Evolutionary conservation across 495 filamentous ascomycete genomes (phyloP), one percentile per base, ranked within the genome.

Genomic region (Neurospora africana): DNA sequence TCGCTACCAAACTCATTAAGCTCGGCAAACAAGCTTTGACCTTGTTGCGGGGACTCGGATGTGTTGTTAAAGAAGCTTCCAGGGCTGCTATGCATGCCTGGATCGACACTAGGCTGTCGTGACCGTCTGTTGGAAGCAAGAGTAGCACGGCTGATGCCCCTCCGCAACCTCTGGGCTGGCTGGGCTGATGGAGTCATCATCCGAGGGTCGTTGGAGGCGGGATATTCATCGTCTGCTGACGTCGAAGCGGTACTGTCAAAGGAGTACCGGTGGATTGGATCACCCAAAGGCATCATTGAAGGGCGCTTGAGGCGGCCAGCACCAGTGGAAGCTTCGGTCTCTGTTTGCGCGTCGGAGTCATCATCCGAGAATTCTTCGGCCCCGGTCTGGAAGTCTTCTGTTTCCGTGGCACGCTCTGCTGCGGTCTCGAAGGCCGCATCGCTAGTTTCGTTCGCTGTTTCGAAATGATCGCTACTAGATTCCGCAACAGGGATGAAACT

Each of bases 321-420:
- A 33, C 81, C 83, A 73, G 82, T 84, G 1, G 86, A 77, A 53
- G 82, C 87, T 71, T 80, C 75, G 19, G 71, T 86, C 77, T 98
- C 95, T 15, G 94, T 98, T 82, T 99, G 95, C 1, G 95, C 98
- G 27, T 92, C 84, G 23, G 91, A 92, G 73, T 91, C 92, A 69
- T 91, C 69, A 72, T 91, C 91, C 41, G 91, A 92, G 70, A 91
- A 88, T 75, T 96, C 89, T 81, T 98, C 95, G 23, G 88, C 85
- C 30, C 92, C 93, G 17, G 95, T 98, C 79, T 96, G 91, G 88
- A 97, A 97, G 67, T 93, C 93, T 72, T 98, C 95, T 38, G 93
- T 97, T 81, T 97, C 94, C 6, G 91, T 93, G 41, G 84, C 92
- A 4, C 87, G 87, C 81, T 96, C 93, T 74, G 93, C 90, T 4